These are phyloP conservation scores for Botrytis porri DNA, from an alignment of 2,329 filamentous ascomycete species.

Conservation along the genomic window DNA sequence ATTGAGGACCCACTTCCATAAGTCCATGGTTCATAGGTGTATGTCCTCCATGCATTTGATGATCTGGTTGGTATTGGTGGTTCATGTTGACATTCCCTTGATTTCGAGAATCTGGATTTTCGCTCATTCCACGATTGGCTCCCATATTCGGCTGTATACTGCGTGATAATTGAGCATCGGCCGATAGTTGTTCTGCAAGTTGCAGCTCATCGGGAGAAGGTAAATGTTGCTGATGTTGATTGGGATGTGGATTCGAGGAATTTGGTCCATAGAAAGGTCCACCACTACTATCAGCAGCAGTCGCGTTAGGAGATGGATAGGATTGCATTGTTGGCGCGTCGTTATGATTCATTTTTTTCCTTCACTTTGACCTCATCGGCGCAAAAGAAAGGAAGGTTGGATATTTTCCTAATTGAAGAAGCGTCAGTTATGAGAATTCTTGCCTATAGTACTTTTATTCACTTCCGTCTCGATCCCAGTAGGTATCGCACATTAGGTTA, in stretches of 20 bases:
- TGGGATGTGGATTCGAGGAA: conserved; percentile 30
- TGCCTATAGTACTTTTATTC: conserved; percentile 14
- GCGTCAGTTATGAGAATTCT: conserved; percentile 27
- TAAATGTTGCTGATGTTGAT: conserved; percentile 32
- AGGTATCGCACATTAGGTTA: conserved; percentile 14
- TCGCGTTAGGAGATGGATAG: conserved; percentile 36
- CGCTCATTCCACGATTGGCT: conserved; percentile 40
- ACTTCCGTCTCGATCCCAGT: not conserved
- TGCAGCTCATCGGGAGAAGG: conserved; percentile 38
- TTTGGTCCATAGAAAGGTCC: conserved; percentile 34
- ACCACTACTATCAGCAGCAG: conserved; percentile 31
- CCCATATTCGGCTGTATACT: conserved; percentile 45
- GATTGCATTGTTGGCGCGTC: conserved; percentile 36
- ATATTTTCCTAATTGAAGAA: conserved; percentile 22
- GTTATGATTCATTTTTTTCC: conserved; percentile 26
- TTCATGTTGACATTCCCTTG: conserved; percentile 39
- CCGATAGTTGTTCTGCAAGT: conserved; percentile 34
- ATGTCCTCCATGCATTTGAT: conserved; percentile 28
- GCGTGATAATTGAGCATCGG: conserved; percentile 44
- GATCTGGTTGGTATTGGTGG: conserved; percentile 39
- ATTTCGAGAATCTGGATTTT: conserved; percentile 38
- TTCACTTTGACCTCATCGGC: conserved; percentile 26
- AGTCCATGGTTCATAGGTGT: conserved; percentile 26
- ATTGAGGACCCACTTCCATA: conserved; percentile 46
- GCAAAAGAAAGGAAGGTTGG: conserved; percentile 20